Percentiles rank a stretch among this genome's conserved stretches.
phyloP scores from a whole-genome alignment of 805 yeast species.

The Candida sanyiensis region DNA sequence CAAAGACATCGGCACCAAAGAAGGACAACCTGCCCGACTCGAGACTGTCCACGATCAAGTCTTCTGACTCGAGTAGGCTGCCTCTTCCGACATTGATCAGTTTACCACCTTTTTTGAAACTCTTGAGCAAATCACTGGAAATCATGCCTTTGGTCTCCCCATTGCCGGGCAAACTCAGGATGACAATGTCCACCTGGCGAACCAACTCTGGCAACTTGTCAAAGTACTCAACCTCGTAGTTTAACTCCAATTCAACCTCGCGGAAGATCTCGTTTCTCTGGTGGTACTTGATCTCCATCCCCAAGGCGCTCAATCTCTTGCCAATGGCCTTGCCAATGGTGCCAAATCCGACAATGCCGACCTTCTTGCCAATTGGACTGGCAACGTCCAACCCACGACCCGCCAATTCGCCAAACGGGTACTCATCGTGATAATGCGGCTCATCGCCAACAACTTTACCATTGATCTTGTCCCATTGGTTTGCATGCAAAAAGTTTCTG shows the following conservation, averaged over 20 bases:
- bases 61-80: conserved; percentile 41
- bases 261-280: conserved; percentile 38
- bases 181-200: conserved; percentile 43
- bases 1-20: conserved; percentile 58
- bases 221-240: conserved; percentile 35
- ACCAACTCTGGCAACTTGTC: conserved; percentile 30
- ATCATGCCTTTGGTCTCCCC: conserved; percentile 46
- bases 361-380: conserved; percentile 44
- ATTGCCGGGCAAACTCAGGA: conserved; percentile 53
- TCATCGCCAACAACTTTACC: conserved; percentile 9
- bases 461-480: conserved; percentile 6
- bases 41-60: conserved; percentile 36
- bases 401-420: conserved; percentile 37
- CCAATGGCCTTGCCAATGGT: conserved; percentile 54
- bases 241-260: conserved; percentile 26
- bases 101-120: conserved; percentile 36
- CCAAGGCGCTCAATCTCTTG: conserved; percentile 41
- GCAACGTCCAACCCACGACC: conserved; percentile 31
- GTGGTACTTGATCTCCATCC: conserved; percentile 54
- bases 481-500: conserved; percentile 34
- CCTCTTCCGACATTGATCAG: conserved; percentile 62
- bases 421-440: conserved; percentile 16
- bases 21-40: conserved; percentile 42
- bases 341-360: conserved; percentile 56
- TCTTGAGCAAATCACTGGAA: conserved; percentile 34